Evolutionary conservation across 1,284 basidiomycete genomes (phyloP), one percentile per base, ranked within the genome.

Genomic region (Pseudozyma sp.): DNA sequence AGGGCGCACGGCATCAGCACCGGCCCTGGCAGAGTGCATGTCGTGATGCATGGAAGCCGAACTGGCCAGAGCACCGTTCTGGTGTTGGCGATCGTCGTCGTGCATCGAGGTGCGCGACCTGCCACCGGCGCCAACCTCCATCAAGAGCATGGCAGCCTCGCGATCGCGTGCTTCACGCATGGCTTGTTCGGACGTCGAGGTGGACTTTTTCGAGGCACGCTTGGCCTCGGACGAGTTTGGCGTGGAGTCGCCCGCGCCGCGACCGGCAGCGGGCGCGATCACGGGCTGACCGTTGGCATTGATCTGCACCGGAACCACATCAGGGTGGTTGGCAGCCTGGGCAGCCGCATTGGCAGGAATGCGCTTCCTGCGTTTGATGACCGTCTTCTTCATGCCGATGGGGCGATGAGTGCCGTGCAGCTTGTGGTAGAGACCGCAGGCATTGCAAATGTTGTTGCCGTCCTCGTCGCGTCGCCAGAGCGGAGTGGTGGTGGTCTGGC

Each of bases 351-450:
- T 74, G 44, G 71, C 71, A 4, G 71, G 71, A 13, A 98, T 94
- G 76, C 96, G 91, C 87, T 98, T 98, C 70, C 96, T 89, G 39
- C 96, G 90, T 87, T 99, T 99, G 88, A 99, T 99, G 78, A 97
- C 94, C 4, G 93, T 92, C 88, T 98, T 97, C 87, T 97, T 97
- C 94, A 99, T 95, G 62, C 94, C 94, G 70, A 96, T 96, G 35
- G 96, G 96, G 45, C 96, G 90, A 80, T 97, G 94, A 0, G 93
- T 94, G 61, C 94, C 94, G 87, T 99, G 96, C 11, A 99, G 89
- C 86, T 99, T 99, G 88, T 94, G 95, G 87, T 98, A 99, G 6
- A 99, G 89, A 55, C 70, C 56, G 56, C 86, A 94, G 88, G 92
- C 93, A 80, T 94, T 94, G 87, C 93, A 94, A 50, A 94, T 92